Evolutionary conservation across 768 basidiomycete species (phyloP).

Genomic region (Tulasnella calospora): DNA sequence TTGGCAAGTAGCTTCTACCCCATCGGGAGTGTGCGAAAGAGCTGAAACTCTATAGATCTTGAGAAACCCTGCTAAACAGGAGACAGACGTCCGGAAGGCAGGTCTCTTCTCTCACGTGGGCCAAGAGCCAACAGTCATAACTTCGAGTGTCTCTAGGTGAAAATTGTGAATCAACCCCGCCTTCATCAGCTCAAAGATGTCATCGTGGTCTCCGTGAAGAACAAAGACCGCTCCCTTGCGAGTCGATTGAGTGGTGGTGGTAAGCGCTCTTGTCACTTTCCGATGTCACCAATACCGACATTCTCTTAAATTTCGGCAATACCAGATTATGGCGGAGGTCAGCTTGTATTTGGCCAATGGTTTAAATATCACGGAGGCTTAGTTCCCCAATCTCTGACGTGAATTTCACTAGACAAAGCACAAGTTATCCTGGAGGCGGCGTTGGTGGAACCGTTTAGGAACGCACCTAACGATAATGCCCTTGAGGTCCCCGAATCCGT

Average conservation of each 20-base stretch:
- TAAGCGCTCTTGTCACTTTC: neutral
- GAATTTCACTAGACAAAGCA: neutral
- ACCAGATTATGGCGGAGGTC: constrained; percentile 11
- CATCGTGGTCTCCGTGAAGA: neutral
- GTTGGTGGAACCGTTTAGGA: neutral
- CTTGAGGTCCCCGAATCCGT: neutral
- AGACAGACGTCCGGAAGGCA: constrained; percentile 8
- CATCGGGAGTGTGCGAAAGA: neutral
- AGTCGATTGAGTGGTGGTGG: constrained; percentile 7
- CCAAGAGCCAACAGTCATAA: too few relatives aligned
- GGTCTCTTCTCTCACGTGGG: neutral
- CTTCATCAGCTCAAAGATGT: constrained; percentile 3
- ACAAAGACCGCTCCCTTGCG: neutral
- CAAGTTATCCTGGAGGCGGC: neutral
- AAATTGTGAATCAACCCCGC: neutral
- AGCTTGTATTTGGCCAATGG: neutral
- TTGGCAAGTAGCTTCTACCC: neutral
- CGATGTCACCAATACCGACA: neutral
- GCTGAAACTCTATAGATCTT: neutral
- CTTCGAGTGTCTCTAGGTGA: neutral
- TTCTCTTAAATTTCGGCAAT: neutral
- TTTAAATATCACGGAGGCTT: neutral
- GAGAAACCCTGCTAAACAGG: constrained; percentile 12
- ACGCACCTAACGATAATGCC: neutral
- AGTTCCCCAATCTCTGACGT: neutral